These are phyloP conservation scores for Selaginella moellendorffii DNA, from an alignment of 75 land plant species.

Conservation along the genomic window DNA sequence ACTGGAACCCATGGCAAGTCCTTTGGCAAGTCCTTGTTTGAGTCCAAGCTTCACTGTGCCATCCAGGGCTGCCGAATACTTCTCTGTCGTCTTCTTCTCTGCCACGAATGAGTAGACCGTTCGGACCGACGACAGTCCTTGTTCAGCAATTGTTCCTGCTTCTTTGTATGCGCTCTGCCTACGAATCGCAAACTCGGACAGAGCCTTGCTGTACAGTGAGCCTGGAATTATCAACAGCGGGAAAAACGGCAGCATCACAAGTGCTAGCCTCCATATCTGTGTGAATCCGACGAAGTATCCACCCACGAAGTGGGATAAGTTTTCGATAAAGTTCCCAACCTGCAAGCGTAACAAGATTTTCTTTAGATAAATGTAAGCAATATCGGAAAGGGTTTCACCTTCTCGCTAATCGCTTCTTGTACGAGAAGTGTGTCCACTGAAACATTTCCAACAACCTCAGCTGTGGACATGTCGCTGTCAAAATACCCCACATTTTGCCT, in stretches of 20 bases:
- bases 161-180: neutral
- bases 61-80: neutral
- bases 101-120: neutral
- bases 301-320: slow-evolving; percentile 31
- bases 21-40: slow-evolving; percentile 7
- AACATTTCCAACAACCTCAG: slow-evolving; percentile 11
- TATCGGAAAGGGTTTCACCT: too few relatives aligned
- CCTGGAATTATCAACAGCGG: slow-evolving; percentile 8
- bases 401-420: too few relatives aligned
- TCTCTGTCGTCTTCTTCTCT: neutral
- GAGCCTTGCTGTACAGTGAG: neutral
- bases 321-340: slow-evolving; percentile 52
- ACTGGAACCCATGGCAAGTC: slow-evolving; percentile 6
- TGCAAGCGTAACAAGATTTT: too few relatives aligned
- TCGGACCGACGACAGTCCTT: neutral
- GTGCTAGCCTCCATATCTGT: slow-evolving; percentile 37
- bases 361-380: too few relatives aligned
- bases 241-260: slow-evolving; percentile 34
- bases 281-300: slow-evolving; percentile 33
- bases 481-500: slow-evolving; percentile 35
- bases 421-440: too few relatives aligned
- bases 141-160: neutral
- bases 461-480: slow-evolving; percentile 1
- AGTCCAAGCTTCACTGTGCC: slow-evolving; percentile 1
- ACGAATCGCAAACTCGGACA: slow-evolving; percentile 3